Evolutionary conservation across 768 basidiomycete genomes (phyloP), one percentile per base, ranked within the genome.

Genomic region (Filobasidium wieringae): DNA sequence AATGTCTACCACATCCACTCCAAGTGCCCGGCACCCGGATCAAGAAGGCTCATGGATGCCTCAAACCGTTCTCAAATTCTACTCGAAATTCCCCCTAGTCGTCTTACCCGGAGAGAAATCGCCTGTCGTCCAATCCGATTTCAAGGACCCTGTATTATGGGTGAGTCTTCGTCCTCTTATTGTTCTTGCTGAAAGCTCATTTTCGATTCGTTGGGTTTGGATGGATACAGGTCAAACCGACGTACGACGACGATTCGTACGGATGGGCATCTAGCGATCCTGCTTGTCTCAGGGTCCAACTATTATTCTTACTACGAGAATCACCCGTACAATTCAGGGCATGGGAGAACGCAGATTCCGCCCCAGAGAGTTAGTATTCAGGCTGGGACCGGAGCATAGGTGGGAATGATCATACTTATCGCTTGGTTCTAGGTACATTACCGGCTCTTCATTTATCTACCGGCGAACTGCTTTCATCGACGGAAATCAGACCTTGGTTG

Each of bases 401-500:
- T 37, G 36, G 36, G 36, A 37, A 37, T 37, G 36, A 12, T 52
- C 27, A 33, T 15, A 19, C 15, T 1, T 19, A 15, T 53, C 32
- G 9, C 11, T 5, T 43, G 8, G 19, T 15, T 5, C 26, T n/a
- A 55, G 59, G 59, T 3, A 52, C 59, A 12, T 47, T 57, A n/a
- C 55, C 60, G 32, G 60, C 55, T 2, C 26, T 61, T 9, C 45
- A 53, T 12, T 17, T 61, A 2, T 51, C 54, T 1, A 19, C 30
- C 0, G 41, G 36, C 11, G 51, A 56, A 26, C 24, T 61, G 19
- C n/a, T 61, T 5, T 19, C 39, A 14, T 32, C 51, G 8, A 27
- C 43, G 4, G 60, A 53, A 51, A 61, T 60, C 26, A 51, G 59
- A 34, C 32, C 54, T 24, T 60, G 59, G 59, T 51, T 60, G 7